Evolutionary conservation across 768 basidiomycete species (phyloP).

Genomic region (Suillus occidentalis): DNA sequence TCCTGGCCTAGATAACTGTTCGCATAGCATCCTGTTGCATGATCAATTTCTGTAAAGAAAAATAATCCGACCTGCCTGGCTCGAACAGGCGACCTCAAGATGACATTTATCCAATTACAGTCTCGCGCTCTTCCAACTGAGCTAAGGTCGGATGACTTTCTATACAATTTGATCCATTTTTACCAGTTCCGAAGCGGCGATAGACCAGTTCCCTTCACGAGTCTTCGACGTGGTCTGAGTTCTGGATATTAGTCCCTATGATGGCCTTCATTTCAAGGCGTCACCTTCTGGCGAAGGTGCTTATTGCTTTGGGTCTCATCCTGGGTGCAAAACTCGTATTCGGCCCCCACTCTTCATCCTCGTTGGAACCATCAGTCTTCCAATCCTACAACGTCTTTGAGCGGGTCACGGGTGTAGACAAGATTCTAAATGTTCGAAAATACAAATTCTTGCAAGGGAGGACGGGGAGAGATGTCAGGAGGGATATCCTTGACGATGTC

Average conservation of each 20-base stretch:
- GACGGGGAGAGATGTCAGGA: slow-evolving; percentile 81
- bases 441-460: slow-evolving; percentile 87
- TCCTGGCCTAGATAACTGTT: too few species aligned
- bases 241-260: neutral
- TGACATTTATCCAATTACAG: slow-evolving; percentile 40
- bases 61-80: slow-evolving; percentile 54
- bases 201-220: neutral
- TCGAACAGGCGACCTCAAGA: slow-evolving; percentile 65
- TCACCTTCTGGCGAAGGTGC: slow-evolving; percentile 24
- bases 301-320: slow-evolving; percentile 19
- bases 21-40: too few species aligned
- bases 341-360: slow-evolving; percentile 14
- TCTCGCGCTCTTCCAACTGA: slow-evolving; percentile 54
- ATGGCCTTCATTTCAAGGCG: slow-evolving; percentile 34
- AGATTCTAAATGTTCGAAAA: slow-evolving; percentile 83
- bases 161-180: fast-evolving
- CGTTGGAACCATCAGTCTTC: slow-evolving; percentile 34
- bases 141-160: slow-evolving; percentile 40
- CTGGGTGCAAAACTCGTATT: slow-evolving; percentile 23
- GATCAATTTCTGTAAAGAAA: neutral
- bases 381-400: slow-evolving; percentile 63
- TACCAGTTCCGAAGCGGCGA: neutral
- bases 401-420: slow-evolving; percentile 65
- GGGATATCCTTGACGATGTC: slow-evolving; percentile 76
- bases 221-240: neutral